Evolutionary conservation across 129 eudicot genomes (phyloP).

Genomic region (Lactuca saligna): DNA sequence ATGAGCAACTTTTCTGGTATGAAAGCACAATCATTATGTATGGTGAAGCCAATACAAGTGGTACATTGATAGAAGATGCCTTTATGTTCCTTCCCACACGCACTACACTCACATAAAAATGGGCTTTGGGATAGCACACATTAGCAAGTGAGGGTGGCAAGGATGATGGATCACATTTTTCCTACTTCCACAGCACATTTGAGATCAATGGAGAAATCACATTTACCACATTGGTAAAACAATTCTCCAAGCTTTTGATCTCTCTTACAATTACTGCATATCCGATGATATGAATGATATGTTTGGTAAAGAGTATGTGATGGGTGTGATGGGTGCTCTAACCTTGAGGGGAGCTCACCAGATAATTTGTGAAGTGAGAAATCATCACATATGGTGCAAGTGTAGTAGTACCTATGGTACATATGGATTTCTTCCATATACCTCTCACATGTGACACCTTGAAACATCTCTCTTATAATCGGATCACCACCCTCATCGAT

Average conservation of each 20-base stretch:
- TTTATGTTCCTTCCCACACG: slow-evolving; percentile 1
- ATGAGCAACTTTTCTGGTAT: slow-evolving; percentile 4
- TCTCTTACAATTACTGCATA: neutral
- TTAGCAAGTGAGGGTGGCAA: neutral
- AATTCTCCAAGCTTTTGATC: neutral
- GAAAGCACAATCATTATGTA: neutral
- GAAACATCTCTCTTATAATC: neutral
- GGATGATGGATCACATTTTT: neutral
- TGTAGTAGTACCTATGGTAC: too few relatives aligned
- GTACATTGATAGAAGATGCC: neutral
- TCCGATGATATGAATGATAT: too few relatives aligned
- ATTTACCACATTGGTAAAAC: neutral
- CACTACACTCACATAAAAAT: neutral
- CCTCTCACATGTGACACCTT: neutral
- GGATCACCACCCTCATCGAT: neutral
- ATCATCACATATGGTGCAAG: too few relatives aligned
- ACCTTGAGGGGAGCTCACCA: neutral
- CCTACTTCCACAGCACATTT: neutral
- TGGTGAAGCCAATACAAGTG: neutral
- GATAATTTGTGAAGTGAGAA: too few relatives aligned
- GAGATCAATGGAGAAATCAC: neutral
- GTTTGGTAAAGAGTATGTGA: too few relatives aligned
- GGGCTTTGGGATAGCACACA: neutral
- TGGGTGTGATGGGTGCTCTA: too few relatives aligned
- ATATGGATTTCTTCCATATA: neutral